A percentile compares a stretch with the other conserved stretches of the same genome.
These are phyloP conservation scores for Pyracantha coccinea DNA, from an alignment of 331 rosid species.

Conservation along the genomic window DNA sequence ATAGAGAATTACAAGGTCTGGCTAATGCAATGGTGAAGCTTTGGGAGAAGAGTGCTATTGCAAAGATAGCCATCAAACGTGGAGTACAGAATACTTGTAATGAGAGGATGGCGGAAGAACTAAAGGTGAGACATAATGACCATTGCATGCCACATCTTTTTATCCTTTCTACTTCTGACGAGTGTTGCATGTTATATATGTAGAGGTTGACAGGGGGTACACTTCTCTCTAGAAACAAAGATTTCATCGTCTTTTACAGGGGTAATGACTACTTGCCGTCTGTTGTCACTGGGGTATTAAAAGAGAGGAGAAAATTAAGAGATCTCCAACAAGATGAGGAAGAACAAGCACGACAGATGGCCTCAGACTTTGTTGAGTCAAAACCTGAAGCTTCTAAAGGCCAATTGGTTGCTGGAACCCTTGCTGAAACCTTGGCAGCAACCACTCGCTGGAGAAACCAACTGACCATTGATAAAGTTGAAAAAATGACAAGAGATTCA, in stretches of 20 bases:
- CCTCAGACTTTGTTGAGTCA: conserved; percentile 32
- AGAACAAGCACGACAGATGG: conserved; percentile 56
- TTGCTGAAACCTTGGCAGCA: conserved; percentile 85
- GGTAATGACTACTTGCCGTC: conserved; percentile 94
- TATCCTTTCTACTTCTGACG: conserved; percentile 16
- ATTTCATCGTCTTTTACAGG: conserved; percentile 71
- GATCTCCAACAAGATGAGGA: conserved; percentile 69
- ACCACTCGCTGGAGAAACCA: conserved; percentile 77
- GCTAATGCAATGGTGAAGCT: conserved; percentile 79
- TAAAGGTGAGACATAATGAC: conserved; percentile 46
- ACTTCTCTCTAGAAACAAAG: conserved; percentile 90
- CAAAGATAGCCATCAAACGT: conserved; percentile 92
- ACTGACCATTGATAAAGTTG: conserved; percentile 43
- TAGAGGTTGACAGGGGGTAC: conserved; percentile 93
- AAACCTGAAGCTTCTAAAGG: conserved; percentile 35
- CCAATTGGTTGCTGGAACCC: conserved; percentile 78
- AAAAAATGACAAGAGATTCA: conserved; percentile 64
- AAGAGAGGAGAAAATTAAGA: conserved; percentile 55
- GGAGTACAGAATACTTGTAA: conserved; percentile 73
- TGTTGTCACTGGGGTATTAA: conserved; percentile 43
- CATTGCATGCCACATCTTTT: not conserved
- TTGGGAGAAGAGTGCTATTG: conserved; percentile 84
- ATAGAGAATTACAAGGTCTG: conserved; percentile 86
- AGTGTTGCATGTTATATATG: conserved; percentile 27
- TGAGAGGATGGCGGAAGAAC: conserved; percentile 94